Evolutionary conservation across 768 basidiomycete species (phyloP), one percentile per base, ranked within the genome.

Genomic region (Amanita muscaria): DNA sequence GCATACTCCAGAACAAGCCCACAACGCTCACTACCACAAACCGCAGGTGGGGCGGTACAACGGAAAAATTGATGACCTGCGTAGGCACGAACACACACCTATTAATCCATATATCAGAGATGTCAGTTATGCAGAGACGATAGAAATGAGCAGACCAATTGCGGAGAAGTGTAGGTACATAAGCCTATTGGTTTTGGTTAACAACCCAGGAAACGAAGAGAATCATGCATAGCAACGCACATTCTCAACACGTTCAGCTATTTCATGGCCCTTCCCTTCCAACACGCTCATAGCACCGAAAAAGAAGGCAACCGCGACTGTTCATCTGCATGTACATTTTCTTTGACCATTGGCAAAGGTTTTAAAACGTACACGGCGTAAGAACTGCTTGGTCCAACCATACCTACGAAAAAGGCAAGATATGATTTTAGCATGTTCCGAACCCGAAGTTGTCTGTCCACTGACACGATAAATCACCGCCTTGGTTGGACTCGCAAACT

Each of bases 1-100:
- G 73, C 83, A 36, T 57, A 88, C 86, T 88, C 86, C 84, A 87
- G 65, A 84, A 83, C 48, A 88, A 69, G 54, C 81, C 82, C 41
- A 89, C 84, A 9, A 83, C 73, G 53, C 86, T 74, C 18, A 91
- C 77, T 15, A 82, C 67, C 15, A 83, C 70, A 42, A 90, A 80
- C 29, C 88, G 78, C 27, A 88, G 62, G 52, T 90, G 88, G 3
- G 74, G 79, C 1, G 88, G 88, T 1, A 88, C 74, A 24, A 90
- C 16, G 7, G 77, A 65, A 54, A 90, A 91, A 62, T 91, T 91
- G 66, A 88, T 67, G 44, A 81, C 55, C 58, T 91, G 88, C 0
- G 84, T 75, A 1, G 88, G 88, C 24, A 81, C 69, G 58, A 79
- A 88, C 5, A 88, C 83, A 3, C 65, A 69, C 86, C 83, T 80